Percentiles rank a stretch among this genome's conserved stretches.
phyloP scores from a whole-genome alignment of 306 rosid species.

The Acmispon strigosus region DNA sequence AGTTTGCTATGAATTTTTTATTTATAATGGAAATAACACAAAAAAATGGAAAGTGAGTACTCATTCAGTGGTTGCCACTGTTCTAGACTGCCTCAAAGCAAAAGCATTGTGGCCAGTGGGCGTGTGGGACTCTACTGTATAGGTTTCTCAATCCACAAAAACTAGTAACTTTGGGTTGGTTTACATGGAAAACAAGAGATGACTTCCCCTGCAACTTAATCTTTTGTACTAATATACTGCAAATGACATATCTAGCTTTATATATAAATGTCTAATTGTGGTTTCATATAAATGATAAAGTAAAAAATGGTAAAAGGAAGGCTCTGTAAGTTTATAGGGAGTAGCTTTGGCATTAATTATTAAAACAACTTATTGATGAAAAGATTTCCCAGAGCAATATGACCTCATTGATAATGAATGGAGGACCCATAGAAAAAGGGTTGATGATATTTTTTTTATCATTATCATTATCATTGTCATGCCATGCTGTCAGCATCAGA shows the following conservation, averaged over 20 bases:
- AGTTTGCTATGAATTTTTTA: background rate
- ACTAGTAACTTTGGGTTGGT: conserved; percentile 5
- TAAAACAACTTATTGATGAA: conserved; percentile 10
- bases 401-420: conserved; percentile 22
- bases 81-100: conserved; percentile 7
- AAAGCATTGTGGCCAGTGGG: background rate
- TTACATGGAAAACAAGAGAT: background rate
- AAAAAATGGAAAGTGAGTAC: conserved; percentile 12
- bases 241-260: background rate
- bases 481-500: conserved; percentile 25
- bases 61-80: conserved; percentile 19
- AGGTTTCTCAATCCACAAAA: background rate
- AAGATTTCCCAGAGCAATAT: conserved; percentile 23
- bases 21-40: background rate
- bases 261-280: background rate
- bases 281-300: conserved; percentile 1
- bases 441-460: conserved; percentile 17
- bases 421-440: conserved; percentile 47
- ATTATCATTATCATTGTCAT: conserved; percentile 19
- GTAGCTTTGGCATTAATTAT: conserved; percentile 23
- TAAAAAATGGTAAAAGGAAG: background rate
- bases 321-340: background rate
- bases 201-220: background rate
- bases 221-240: background rate
- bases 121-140: background rate